Base-by-base conservation (phyloP, 352 stramenopile species). In the Phytophthora melonis region DNA sequence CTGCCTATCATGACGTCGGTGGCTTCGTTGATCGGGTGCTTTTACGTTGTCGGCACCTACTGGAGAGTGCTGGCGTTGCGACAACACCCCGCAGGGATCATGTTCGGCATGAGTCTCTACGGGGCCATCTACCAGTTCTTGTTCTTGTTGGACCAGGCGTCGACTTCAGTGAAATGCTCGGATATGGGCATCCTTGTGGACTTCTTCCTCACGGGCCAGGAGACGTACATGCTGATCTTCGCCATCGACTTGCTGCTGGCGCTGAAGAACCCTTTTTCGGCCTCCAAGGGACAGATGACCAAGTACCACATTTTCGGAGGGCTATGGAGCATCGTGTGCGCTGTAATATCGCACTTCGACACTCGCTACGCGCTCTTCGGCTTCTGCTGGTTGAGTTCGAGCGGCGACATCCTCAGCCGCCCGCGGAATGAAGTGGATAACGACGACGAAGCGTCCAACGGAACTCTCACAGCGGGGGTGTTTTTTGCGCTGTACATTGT, bases 201-300 rank as follows among this genome's bases (percentile, higher is more conserved):
- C 56, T 89, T 95, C 53, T 92, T 93, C 49, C 85, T 94, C 56
- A 95, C 88, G 2, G 88, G 88, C 9, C 88, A 95, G 63, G 88
- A 95, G 57, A 95, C 88, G 30, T 96, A 95, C 70, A 94, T 97
- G 84, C 78, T 96, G n/a, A 91, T 95, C 54, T 94, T 97, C 68
- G 84, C 90, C 8, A 93, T 96, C 54, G 90, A 97, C 61, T 70
- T 97, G 25, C 72, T 95, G 5, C 63, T 97, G 34, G 85, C 89
- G 23, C 66, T 95, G 19, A 95, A 95, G 68, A 97, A 96, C 57
- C 90, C 90, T 8, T 97, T 97, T 66, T 93, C 88, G 16, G 82
- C 89, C 16, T 91, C 86, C 6, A 93, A 92, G 71, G 86, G 84
- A 0, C 89, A 94, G 55, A 93, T 93, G 85, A 93, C 86, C 1